Percentiles rank a stretch among this genome's conserved stretches.
Conservation (phyloP, 1,284 basidiomycete species). For the Cystobasidium slooffiae region DNA sequence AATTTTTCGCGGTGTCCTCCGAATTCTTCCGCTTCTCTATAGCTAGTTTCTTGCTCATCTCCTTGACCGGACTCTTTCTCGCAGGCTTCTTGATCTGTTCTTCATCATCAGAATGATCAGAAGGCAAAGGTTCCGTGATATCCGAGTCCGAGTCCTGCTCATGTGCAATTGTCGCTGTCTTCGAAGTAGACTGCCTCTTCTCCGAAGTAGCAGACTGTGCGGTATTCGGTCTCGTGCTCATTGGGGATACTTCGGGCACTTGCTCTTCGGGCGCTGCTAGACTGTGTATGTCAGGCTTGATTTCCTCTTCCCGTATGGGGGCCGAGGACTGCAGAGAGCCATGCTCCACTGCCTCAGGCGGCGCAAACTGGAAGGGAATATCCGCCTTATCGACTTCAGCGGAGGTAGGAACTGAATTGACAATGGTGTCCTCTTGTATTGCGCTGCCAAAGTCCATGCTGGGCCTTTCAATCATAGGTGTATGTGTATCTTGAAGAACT, state of each 20-base stretch:
- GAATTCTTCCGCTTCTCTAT: neutral
- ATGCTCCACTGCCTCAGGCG: neutral
- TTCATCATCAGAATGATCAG: slow-evolving; percentile 42
- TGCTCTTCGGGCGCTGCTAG: neutral
- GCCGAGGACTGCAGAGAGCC: neutral
- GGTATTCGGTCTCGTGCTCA: slow-evolving; percentile 3
- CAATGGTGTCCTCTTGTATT: neutral
- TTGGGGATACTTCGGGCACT: neutral
- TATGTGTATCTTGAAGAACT: neutral
- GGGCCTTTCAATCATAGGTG: neutral
- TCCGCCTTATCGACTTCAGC: slow-evolving; percentile 11
- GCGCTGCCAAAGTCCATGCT: neutral
- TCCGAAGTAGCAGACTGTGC: slow-evolving; percentile 6
- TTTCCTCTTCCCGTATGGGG: neutral
- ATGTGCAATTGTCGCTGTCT: neutral
- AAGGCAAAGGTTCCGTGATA: slow-evolving; percentile 51
- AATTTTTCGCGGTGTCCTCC: neutral
- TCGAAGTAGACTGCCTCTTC: neutral
- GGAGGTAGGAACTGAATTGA: slow-evolving; percentile 2
- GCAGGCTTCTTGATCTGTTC: slow-evolving; percentile 15
- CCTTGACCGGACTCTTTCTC: slow-evolving; percentile 3
- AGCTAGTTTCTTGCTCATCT: slow-evolving; percentile 32
- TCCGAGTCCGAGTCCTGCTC: slow-evolving; percentile 48
- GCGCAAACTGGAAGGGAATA: neutral
- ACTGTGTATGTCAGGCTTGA: neutral